These are phyloP conservation scores for Melanopsichium pennsylvanicum DNA, from an alignment of 1,284 basidiomycete genomes.

Conservation along the genomic window DNA sequence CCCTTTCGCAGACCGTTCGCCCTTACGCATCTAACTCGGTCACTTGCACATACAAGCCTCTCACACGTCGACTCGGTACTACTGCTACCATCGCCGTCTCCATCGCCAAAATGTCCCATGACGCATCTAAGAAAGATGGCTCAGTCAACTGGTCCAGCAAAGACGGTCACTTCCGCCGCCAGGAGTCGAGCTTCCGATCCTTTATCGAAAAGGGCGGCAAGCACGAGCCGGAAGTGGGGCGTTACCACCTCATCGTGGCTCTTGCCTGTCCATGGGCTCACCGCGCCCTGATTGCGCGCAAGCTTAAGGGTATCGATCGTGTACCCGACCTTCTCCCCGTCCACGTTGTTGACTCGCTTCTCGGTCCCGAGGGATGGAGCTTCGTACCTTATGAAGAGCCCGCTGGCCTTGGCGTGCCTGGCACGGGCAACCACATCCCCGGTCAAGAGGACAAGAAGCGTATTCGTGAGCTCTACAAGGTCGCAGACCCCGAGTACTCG, in stretches of 20 bases:
- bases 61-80: not conserved
- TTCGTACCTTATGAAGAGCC: constrained; percentile 71
- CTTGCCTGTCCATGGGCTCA: constrained; percentile 82
- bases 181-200: constrained; percentile 76
- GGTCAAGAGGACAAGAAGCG: constrained; percentile 70
- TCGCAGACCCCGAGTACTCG: constrained; percentile 72
- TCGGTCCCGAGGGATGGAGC: constrained; percentile 86
- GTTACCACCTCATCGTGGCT: constrained; percentile 64
- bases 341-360: constrained; percentile 78
- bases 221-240: constrained; percentile 83
- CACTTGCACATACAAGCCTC: not conserved
- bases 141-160: constrained; percentile 66
- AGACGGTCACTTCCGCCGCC: constrained; percentile 85
- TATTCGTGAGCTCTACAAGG: constrained; percentile 85
- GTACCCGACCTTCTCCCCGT: constrained; percentile 73
- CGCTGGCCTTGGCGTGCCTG: constrained; percentile 41
- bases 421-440: constrained; percentile 55
- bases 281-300: constrained; percentile 83
- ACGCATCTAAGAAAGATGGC: constrained; percentile 49
- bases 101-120: constrained; percentile 6
- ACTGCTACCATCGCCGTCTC: not conserved
- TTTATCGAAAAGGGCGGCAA: constrained; percentile 76
- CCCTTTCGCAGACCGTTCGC: not conserved
- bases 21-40: not conserved
- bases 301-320: constrained; percentile 89